Evolutionary conservation across 768 basidiomycete genomes (phyloP), one percentile per base, ranked within the genome.

Genomic region (Chalciporus chontae): DNA sequence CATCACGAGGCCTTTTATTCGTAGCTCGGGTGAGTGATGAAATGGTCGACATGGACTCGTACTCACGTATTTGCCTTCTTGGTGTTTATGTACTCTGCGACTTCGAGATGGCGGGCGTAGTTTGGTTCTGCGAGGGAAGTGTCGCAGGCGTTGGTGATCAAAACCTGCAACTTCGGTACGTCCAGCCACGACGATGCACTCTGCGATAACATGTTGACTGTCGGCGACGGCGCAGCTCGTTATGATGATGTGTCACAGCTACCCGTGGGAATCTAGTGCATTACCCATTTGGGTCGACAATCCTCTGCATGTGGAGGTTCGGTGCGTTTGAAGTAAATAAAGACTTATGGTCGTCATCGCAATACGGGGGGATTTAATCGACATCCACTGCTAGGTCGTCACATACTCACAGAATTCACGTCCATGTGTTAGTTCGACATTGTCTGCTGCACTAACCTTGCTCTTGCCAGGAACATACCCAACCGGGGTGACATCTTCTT

Each of bases 51-150:
- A 42, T 27, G 41, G 14, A 17, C n/a, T 26, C 31, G 24, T 6
- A 73, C 87, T 55, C 69, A 94, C 92, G 80, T 91, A 73, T 99
- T 98, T 0, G 94, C 94, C 70, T 98, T 98, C 76, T 97, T 98
- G 49, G 73, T 73, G 69, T 94, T 95, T 71, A 98, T 84, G 61
- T 87, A 82, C 54, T 97, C 94, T 13, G 93, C 94, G 27, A 98
- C 84, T 69, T 97, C 94, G 56, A 99, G 79, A 66, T 97, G 91
- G 23, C 87, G 73, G 0, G 90, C 86, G 71, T 93, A 91, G 71
- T 96, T 95, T 24, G 94, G 94, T 65, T 94, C 92, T 56, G 80
- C 81, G 5, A 90, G 75, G 5, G 84, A 80, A 0, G 94, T 87
- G 55, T 94, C 91, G 71, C 93, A 95, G 10, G 91, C 90, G 40